A percentile compares a stretch with the other conserved stretches of the same genome.
phyloP scores from a whole-genome alignment of 345 rosid genomes.

The Gossypium mustelinum region DNA sequence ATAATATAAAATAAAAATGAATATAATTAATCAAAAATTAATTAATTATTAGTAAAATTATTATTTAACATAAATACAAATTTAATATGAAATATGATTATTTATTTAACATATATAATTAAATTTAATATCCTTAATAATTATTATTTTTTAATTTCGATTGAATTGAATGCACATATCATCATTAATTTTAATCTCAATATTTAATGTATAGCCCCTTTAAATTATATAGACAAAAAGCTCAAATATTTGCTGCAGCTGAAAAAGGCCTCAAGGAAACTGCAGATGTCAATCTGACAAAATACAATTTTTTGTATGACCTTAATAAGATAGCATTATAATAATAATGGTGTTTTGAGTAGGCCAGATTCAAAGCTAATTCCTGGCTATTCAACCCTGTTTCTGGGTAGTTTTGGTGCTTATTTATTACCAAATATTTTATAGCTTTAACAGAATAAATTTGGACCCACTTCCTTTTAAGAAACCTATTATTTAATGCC shows the following conservation, averaged over 20 bases:
- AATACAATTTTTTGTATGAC: background rate
- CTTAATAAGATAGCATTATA: too few relatives aligned
- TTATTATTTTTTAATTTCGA: too few relatives aligned
- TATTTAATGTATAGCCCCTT: conserved; percentile 24
- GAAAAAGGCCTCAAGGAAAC: background rate
- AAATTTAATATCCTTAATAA: too few relatives aligned
- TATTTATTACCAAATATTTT: background rate
- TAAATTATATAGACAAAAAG: background rate
- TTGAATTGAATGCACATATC: too few relatives aligned
- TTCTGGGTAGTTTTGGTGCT: background rate
- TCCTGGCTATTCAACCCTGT: background rate
- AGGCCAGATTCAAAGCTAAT: background rate
- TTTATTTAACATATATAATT: too few relatives aligned
- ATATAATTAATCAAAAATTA: too few relatives aligned
- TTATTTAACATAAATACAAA: too few relatives aligned
- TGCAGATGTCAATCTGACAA: background rate
- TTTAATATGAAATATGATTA: too few relatives aligned
- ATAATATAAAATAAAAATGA: too few relatives aligned
- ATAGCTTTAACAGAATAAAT: background rate
- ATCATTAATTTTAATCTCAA: too few relatives aligned
- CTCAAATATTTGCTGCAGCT: background rate
- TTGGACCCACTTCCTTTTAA: conserved; percentile 4
- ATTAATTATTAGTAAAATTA: too few relatives aligned
- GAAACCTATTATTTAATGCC: background rate
- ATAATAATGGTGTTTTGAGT: background rate